Evolutionary conservation across 1,284 basidiomycete species (phyloP), one percentile per base, ranked within the genome.

Genomic region (Anthracocystis setariae): DNA sequence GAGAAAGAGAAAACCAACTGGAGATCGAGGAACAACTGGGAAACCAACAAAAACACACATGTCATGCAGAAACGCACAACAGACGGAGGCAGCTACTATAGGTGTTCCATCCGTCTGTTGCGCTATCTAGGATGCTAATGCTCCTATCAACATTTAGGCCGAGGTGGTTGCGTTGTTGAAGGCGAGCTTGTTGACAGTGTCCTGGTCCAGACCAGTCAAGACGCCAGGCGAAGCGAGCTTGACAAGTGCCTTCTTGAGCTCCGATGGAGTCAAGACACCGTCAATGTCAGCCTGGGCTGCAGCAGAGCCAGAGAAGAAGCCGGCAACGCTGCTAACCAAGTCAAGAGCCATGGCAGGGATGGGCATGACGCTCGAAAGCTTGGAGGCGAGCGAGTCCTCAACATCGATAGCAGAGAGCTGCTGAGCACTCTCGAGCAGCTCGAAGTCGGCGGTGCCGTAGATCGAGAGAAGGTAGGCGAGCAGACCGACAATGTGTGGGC

Each of bases 171-270:
- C 81, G 59, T 82, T 82, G 79, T 82, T 82, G 71, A 76, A 82
- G 25, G 77, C 74, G 35, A 82, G 75, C 67, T 73, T 68, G 68
- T 82, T 82, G 40, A 71, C 57, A 23, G 77, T 82, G 64, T 78
- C 79, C 2, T 48, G 13, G 57, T 81, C 78, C 24, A 82, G 60
- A 37, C 70, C 79, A 1, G 76, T 67, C 21, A 94, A 85, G 33
- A 86, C 66, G 60, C 84, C 88, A n/a, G 79, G 75, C 52, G 87
- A 89, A 21, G 90, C 85, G 15, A 94, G 86, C 18, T 84, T 85
- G 57, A 90, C 54, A 40, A 95, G 78, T 5, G 91, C 90, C 77
- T 87, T 86, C 89, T 92, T 94, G 73, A 95, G 85, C 82, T 90
- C 87, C 21, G 81, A 74, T 21, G 93, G 90, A 0, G 55, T 25